phyloP scores from a whole-genome alignment of 352 stramenopile genomes.

The Phytophthora litchii region DNA sequence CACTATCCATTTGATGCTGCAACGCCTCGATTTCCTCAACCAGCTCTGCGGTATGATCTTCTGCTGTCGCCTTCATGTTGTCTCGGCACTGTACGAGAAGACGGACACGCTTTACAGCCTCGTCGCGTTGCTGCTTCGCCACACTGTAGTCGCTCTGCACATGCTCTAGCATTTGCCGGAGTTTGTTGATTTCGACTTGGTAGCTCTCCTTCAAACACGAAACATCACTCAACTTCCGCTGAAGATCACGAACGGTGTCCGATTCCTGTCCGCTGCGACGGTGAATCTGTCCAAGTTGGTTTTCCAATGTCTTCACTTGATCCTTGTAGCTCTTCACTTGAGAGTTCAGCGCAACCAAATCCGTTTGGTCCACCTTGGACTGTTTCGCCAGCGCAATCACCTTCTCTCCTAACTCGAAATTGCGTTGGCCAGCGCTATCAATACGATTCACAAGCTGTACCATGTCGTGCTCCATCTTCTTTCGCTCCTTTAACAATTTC shows the following conservation, averaged over 20 bases:
- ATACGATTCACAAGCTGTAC: slow-evolving; percentile 57
- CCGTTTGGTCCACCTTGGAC: slow-evolving; percentile 63
- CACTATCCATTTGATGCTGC: slow-evolving; percentile 67
- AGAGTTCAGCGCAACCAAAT: slow-evolving; percentile 59
- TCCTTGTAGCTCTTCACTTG: slow-evolving; percentile 75
- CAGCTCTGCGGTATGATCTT: slow-evolving; percentile 65
- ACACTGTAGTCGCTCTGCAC: slow-evolving; percentile 48
- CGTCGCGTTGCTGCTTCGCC: slow-evolving; percentile 59
- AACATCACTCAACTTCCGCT: slow-evolving; percentile 46
- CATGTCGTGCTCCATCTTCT: slow-evolving; percentile 61
- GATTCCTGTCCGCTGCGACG: slow-evolving; percentile 35
- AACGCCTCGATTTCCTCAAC: slow-evolving; percentile 75
- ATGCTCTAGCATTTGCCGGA: slow-evolving; percentile 46
- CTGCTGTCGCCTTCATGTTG: slow-evolving; percentile 65
- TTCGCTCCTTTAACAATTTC: slow-evolving; percentile 63
- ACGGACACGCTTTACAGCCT: slow-evolving; percentile 60
- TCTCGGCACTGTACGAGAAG: slow-evolving; percentile 66
- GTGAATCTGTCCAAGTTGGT: slow-evolving; percentile 39
- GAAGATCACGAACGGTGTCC: slow-evolving; percentile 41
- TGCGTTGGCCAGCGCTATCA: slow-evolving; percentile 53
- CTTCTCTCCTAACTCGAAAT: slow-evolving; percentile 67
- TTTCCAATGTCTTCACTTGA: slow-evolving; percentile 51
- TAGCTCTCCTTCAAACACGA: slow-evolving; percentile 61
- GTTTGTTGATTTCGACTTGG: slow-evolving; percentile 53
- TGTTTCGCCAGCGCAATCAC: slow-evolving; percentile 60